phyloP scores from a whole-genome alignment of 1,284 basidiomycete species.

The Mycena sp. region DNA sequence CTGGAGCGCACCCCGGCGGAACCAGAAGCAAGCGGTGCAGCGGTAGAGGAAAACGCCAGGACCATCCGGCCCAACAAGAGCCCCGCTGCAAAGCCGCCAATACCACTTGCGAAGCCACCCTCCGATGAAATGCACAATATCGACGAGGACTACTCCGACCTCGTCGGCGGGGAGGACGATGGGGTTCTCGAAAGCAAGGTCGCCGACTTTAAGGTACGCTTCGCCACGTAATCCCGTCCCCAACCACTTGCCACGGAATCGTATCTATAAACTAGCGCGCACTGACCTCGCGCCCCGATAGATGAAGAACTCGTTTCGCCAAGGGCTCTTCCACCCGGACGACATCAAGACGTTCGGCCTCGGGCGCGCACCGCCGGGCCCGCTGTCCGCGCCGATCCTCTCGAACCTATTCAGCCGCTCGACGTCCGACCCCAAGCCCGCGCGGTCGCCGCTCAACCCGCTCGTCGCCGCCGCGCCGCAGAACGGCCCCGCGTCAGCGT shows the following conservation, averaged over 20 bases:
- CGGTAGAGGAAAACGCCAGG: constrained; percentile 72
- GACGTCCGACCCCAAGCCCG: constrained; percentile 45
- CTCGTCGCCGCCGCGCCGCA: constrained; percentile 33
- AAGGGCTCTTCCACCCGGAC: constrained; percentile 86
- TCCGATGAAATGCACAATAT: constrained; percentile 69
- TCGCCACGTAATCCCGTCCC: neutral
- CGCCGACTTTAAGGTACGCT: constrained; percentile 78
- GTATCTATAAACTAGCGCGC: too few species aligned
- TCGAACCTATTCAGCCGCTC: constrained; percentile 25
- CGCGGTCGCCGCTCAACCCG: constrained; percentile 57
- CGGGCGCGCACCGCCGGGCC: constrained; percentile 57
- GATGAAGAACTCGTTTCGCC: constrained; percentile 74
- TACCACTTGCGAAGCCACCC: constrained; percentile 69
- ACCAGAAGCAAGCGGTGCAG: constrained; percentile 55
- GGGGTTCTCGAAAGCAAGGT: constrained; percentile 78
- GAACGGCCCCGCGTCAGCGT: constrained; percentile 30
- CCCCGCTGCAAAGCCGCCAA: constrained; percentile 56
- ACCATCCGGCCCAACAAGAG: constrained; percentile 81
- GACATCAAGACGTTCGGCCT: constrained; percentile 82
- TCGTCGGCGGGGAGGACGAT: constrained; percentile 81
- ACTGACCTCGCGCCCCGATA: constrained; percentile 36
- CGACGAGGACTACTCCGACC: constrained; percentile 91
- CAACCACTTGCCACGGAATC: too few species aligned
- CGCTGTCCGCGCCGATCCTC: constrained; percentile 46
- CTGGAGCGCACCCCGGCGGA: constrained; percentile 75